Evolutionary conservation across 768 basidiomycete genomes (phyloP), one percentile per base, ranked within the genome.

Genomic region (Russula lepida): DNA sequence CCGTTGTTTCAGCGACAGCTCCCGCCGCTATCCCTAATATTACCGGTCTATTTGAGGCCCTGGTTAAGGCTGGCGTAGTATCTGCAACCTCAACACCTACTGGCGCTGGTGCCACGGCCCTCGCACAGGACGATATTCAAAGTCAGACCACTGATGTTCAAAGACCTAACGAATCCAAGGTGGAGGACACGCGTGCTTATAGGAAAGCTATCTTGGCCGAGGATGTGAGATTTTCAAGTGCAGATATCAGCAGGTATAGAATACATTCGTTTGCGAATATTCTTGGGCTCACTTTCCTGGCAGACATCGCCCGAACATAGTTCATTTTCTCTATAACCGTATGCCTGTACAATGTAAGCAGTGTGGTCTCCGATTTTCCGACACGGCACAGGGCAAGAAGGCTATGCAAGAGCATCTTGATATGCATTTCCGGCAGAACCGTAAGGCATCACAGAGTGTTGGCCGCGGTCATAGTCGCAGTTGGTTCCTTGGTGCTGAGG

Each of bases 381-480:
- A 91, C 67, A 84, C 81, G 32, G 70, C 75, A 28, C 68, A 77
- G 56, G 93, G 90, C 62, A 91, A 86, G 75, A 86, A 84, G 70
- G 78, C 75, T 41, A 80, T 94, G 78, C 83, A 95, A 67, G 83
- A 86, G 60, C 97, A 99, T 70, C 79, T 98, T 68, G 95, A 99
- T 71, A 89, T 91, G 88, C 95, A 99, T 73, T 98, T 97, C 75
- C 81, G 86, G 71, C 88, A 95, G 71, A 98, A 98, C 69, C 82
- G 88, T 62, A 89, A 89, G 72, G 84, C 86, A 28, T 84, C 78
- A 68, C 86, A 88, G 71, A 85, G 84, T 44, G 74, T 82, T 19
- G 92, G 90, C 0, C 81, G 95, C 61, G 93, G 92, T 39, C 86
- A 93, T 67, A 90, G 88, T 68, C 81, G 95, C 27, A 88, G 88